These are phyloP conservation scores for Xanthoparmelia taractica DNA, from an alignment of 495 filamentous ascomycete species.

Conservation along the genomic window DNA sequence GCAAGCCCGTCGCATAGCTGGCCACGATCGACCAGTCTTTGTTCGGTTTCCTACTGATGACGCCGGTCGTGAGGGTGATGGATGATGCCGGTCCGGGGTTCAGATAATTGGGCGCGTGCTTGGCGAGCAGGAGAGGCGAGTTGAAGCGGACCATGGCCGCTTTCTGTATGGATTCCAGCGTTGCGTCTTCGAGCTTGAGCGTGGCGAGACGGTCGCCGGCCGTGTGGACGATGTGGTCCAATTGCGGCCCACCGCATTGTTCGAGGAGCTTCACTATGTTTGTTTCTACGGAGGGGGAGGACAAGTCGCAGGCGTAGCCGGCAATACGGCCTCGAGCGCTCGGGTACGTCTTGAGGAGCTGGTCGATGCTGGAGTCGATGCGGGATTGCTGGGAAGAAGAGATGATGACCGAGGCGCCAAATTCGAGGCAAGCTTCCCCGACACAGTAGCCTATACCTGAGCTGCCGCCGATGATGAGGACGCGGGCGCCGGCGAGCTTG, in stretches of 20 bases:
- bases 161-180: conserved; percentile 32
- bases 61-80: conserved; percentile 50
- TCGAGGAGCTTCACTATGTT: conserved; percentile 43
- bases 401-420: conserved; percentile 46
- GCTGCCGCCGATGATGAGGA: conserved; percentile 50
- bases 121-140: conserved; percentile 46
- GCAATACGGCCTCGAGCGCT: conserved; percentile 31
- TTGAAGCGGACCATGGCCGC: conserved; percentile 45
- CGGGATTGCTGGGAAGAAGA: conserved; percentile 42
- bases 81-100: conserved; percentile 33
- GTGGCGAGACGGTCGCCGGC: conserved; percentile 43
- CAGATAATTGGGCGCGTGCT: conserved; percentile 42
- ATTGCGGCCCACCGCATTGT: conserved; percentile 26
- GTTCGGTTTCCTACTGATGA: conserved; percentile 37
- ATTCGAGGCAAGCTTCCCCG: conserved; percentile 43
- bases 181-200: conserved; percentile 33
- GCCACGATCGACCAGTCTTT: conserved; percentile 42
- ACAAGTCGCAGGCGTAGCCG: conserved; percentile 47
- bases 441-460: conserved; percentile 51
- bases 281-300: conserved; percentile 35
- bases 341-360: conserved; percentile 35
- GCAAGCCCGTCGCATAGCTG: conserved; percentile 31
- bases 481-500: conserved; percentile 30
- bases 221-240: conserved; percentile 59
- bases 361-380: conserved; percentile 34